phyloP scores from a whole-genome alignment of 139 green algal species.

The Chlamydomonas schloesseri region DNA sequence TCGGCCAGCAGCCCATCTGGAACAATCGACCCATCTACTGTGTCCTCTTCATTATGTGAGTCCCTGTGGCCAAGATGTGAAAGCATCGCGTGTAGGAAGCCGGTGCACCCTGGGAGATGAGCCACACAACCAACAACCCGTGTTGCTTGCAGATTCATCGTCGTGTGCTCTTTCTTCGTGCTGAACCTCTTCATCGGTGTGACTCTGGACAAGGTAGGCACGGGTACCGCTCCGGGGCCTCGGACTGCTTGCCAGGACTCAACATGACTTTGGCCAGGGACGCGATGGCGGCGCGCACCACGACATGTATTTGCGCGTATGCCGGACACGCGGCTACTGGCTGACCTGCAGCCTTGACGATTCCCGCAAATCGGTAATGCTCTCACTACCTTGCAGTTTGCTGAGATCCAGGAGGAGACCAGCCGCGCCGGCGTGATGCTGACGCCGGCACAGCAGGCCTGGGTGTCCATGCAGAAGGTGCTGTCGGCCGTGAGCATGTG shows the following conservation, averaged over 20 bases:
- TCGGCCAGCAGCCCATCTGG: constrained; percentile 69
- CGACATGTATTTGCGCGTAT: too few relatives aligned
- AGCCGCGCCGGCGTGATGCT: not conserved
- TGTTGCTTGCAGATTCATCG: constrained; percentile 55
- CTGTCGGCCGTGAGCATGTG: not conserved
- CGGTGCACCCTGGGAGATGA: too few relatives aligned
- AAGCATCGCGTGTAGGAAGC: too few relatives aligned
- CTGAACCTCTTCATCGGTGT: constrained; percentile 54
- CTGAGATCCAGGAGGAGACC: constrained; percentile 70
- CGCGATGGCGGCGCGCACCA: too few relatives aligned
- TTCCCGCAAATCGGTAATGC: too few relatives aligned
- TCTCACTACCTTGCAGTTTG: constrained; percentile 76
- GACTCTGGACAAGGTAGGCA: constrained; percentile 46
- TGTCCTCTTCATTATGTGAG: constrained; percentile 68
- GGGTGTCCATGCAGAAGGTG: constrained; percentile 13
- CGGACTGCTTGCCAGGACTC: too few relatives aligned
- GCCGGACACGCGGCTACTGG: too few relatives aligned
- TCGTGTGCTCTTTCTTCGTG: constrained; percentile 45
- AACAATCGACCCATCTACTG: constrained; percentile 71
- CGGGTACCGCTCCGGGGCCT: too few relatives aligned
- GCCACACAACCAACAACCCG: too few relatives aligned
- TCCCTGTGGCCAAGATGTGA: too few relatives aligned
- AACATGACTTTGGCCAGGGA: too few relatives aligned
- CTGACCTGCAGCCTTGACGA: too few relatives aligned
- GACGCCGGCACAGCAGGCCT: constrained; percentile 11